phyloP scores from a whole-genome alignment of 179 eudicot species.

The Spinacia oleracea region DNA sequence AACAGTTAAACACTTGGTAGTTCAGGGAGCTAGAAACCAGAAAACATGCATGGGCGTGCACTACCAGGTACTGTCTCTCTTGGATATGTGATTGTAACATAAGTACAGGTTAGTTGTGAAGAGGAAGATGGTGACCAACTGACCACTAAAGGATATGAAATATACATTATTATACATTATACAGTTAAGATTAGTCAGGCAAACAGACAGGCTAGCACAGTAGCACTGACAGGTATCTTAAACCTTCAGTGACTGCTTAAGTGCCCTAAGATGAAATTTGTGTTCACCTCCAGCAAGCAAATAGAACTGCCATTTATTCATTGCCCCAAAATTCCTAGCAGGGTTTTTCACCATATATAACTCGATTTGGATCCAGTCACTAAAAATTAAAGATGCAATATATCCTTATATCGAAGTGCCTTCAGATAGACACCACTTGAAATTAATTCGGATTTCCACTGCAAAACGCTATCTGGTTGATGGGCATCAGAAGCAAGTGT shows the following conservation, averaged over 20 bases:
- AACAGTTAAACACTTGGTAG: neutral
- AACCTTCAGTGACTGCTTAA: neutral
- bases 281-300: neutral
- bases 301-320: neutral
- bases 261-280: neutral
- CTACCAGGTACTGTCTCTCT: neutral
- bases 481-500: neutral
- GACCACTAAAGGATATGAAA: neutral
- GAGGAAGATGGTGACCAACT: neutral
- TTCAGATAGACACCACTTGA: neutral
- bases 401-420: neutral
- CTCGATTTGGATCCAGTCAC: neutral
- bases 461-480: neutral
- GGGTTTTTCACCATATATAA: neutral
- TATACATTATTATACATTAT: neutral
- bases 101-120: neutral
- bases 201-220: neutral
- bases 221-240: neutral
- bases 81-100: neutral
- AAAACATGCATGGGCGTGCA: neutral
- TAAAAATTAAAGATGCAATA: neutral
- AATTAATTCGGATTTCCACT: neutral
- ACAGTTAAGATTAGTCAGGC: neutral
- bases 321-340: neutral
- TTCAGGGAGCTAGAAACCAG: neutral